A percentile compares a stretch with the other conserved stretches of the same genome.
Evolutionary conservation across 768 basidiomycete species (phyloP).

Genomic region (Ramaria sp.): DNA sequence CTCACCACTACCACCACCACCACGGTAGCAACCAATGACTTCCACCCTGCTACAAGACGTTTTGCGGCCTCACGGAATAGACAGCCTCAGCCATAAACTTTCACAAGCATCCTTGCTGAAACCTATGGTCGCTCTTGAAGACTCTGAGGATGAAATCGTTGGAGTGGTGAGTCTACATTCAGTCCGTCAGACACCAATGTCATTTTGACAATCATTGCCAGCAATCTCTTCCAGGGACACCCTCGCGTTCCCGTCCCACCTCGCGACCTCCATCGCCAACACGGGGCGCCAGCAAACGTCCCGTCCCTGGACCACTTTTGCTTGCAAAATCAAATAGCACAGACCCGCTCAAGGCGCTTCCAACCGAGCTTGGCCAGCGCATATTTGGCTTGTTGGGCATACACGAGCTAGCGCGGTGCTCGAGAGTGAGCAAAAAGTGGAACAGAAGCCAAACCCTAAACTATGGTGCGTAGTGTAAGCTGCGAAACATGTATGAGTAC

Average conservation of each 20-base stretch:
- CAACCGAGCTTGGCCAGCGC: slow-evolving; percentile 72
- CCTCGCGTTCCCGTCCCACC: slow-evolving; percentile 17
- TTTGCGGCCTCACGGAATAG: slow-evolving; percentile 14
- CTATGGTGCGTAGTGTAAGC: slow-evolving; percentile 46
- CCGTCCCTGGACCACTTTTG: slow-evolving; percentile 37
- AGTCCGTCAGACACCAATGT: background rate
- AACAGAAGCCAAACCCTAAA: slow-evolving; percentile 81
- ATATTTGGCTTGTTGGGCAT: slow-evolving; percentile 58
- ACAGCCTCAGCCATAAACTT: slow-evolving; percentile 14
- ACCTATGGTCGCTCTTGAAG: slow-evolving; percentile 6
- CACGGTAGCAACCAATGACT: background rate
- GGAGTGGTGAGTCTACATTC: slow-evolving; percentile 14
- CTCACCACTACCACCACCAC: background rate
- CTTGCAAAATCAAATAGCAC: slow-evolving; percentile 19
- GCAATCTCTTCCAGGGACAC: slow-evolving; percentile 12
- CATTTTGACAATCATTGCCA: background rate
- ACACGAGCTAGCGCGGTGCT: slow-evolving; percentile 61
- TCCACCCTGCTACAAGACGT: slow-evolving; percentile 16
- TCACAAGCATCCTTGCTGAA: slow-evolving; percentile 8
- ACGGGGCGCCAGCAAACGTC: slow-evolving; percentile 32
- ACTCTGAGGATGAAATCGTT: slow-evolving; percentile 17
- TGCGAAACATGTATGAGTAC: background rate
- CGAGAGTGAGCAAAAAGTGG: slow-evolving; percentile 82
- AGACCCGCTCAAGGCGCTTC: slow-evolving; percentile 62
- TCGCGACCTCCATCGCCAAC: slow-evolving; percentile 29